Evolutionary conservation across 2,329 filamentous ascomycete species (phyloP), one percentile per base, ranked within the genome.

Genomic region (Talaromyces sp.): DNA sequence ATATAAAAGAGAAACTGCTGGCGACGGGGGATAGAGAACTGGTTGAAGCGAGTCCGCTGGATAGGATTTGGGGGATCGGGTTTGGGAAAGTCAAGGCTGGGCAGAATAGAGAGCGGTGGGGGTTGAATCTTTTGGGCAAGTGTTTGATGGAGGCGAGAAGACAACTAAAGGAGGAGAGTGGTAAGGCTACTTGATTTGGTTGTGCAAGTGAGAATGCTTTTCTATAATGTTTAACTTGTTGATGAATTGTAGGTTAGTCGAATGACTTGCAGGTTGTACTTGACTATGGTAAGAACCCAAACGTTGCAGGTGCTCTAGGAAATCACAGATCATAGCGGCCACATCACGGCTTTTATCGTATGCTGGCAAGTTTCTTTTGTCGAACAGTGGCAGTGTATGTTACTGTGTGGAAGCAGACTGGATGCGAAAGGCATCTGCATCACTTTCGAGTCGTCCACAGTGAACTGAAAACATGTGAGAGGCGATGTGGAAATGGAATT

Each of bases 11-110:
- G 38, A 55, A 67, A 3, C 63, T 75, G 53, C 53, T 74, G 53
- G 68, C 58, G 27, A 74, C 73, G 4, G 71, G 67, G 14, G 63
- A 69, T 14, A 66, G 68, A 35, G 64, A 69, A 53, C 53, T 75
- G 19, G 71, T 73, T 2, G 73, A 75, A 64, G 68, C 72, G 1
- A 75, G 73, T 66, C 73, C 72, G 9, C 66, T 65, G 43, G 73
- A 75, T 65, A 60, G 69, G 57, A 67, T 73, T 32, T 74, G 72
- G 72, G 72, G 72, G 1, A 66, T 75, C 29, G 71, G 72, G 0
- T 75, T 70, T 62, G 67, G 68, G 46, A 65, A 64, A 35, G 68
- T 69, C 31, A 67, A 70, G 46, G 73, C 72, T 4, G 64, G 66
- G 27, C 64, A 59, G 8, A 68, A 62, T 38, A 66, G 71, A 56